phyloP scores from a whole-genome alignment of 352 stramenopile genomes.

The Phytopythium aichiense region DNA sequence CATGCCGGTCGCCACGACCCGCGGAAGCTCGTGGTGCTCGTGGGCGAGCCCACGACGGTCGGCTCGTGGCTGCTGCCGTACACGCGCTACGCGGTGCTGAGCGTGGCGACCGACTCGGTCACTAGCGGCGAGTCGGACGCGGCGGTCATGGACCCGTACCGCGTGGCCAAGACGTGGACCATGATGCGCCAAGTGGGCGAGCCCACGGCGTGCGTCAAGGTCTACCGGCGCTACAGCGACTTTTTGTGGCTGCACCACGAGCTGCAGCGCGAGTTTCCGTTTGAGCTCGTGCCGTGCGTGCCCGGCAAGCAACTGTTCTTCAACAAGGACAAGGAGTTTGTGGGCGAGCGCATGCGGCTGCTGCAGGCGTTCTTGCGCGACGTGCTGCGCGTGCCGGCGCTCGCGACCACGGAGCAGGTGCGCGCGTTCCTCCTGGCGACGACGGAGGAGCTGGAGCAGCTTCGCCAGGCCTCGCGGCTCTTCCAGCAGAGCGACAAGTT shows the following conservation, averaged over 20 bases:
- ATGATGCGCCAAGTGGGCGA: constrained; percentile 65
- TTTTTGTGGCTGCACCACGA: constrained; percentile 82
- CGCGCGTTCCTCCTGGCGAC: constrained; percentile 72
- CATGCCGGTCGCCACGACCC: constrained; percentile 74
- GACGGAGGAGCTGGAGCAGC: constrained; percentile 76
- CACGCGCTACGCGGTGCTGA: constrained; percentile 80
- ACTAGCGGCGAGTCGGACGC: constrained; percentile 20
- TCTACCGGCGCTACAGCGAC: constrained; percentile 84
- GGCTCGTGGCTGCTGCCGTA: constrained; percentile 83
- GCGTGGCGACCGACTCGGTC: constrained; percentile 53
- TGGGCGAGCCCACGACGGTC: constrained; percentile 75
- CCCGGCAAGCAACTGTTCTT: constrained; percentile 79
- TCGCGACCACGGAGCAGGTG: constrained; percentile 68
- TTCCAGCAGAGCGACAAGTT: constrained; percentile 27
- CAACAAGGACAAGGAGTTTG: constrained; percentile 85
- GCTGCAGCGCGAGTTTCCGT: constrained; percentile 62
- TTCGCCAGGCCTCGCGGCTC: constrained; percentile 39
- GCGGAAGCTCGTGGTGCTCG: constrained; percentile 74
- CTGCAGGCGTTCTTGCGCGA: constrained; percentile 77
- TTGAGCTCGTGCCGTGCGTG: constrained; percentile 68
- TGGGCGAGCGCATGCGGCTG: constrained; percentile 75
- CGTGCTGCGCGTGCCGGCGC: constrained; percentile 59
- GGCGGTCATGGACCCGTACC: constrained; percentile 50
- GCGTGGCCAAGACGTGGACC: constrained; percentile 76
- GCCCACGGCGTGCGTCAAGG: constrained; percentile 69